Base-by-base conservation (phyloP, 2,329 filamentous ascomycete genomes). In the Cryphonectria naterciae region DNA sequence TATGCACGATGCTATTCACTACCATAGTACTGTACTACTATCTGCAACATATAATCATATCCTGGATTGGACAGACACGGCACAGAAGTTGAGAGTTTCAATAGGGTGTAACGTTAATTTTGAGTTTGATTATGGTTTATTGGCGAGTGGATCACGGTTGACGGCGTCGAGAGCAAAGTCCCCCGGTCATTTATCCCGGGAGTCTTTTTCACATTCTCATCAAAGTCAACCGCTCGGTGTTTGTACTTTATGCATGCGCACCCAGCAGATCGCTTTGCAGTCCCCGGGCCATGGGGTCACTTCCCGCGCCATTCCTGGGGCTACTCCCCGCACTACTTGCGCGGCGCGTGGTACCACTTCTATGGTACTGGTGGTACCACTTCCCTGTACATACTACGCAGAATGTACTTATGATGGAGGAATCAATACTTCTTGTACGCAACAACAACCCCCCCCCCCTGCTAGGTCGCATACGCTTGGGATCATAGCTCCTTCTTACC, bases 101-200 rank as follows among this genome's bases (percentile, higher is more conserved):
- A 35, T 13, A 28, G 28, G 25, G 35, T 7, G 22, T 66, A 25
- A n/a, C 58, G 22, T 54, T 70, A 41, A 56, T 54, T 25, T 67
- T 63, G 32, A 67, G 46, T 49, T 63, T 63, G 49, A 67, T 25
- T 3, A 49, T n/a, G 46, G 46, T 49, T 49, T 49, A 10, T 19
- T n/a, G 32, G 32, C 19, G 19, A 39, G 37, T 35, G 58, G 25
- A 62, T 41, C 58, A 22, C 58, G 32, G 22, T 11, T 49, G 22
- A 3, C 10, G 22, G 46, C 46, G 6, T 2, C 43, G 43, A 49
- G 46, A 46, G 43, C 6, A 17, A 17, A n/a, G 22, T 54, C 17
- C 19, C 52, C 52, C 4, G 11, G 25, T 28, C n/a, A 15, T 25
- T 56, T 56, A 10, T 11, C n/a, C n/a, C n/a, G 4, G 4, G 13